Percentiles rank a stretch among this genome's conserved stretches.
These are phyloP conservation scores for Ephemerocybe angulata DNA, from an alignment of 768 basidiomycete species.

Conservation along the genomic window DNA sequence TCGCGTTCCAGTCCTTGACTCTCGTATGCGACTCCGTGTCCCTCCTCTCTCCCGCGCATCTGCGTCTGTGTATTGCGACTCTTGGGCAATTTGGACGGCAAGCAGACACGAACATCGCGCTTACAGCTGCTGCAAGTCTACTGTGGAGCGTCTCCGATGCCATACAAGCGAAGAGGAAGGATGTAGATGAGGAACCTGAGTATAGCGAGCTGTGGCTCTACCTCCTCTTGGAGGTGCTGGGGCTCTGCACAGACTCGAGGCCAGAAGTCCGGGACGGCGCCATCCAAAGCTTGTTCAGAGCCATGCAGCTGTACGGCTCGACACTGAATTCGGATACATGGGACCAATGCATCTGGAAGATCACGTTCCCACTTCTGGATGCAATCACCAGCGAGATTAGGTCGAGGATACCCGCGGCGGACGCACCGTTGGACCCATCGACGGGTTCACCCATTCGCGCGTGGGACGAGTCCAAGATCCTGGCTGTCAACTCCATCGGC, in stretches of 20 bases:
- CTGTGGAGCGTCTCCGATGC: constrained; percentile 97
- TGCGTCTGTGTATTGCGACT: constrained; percentile 85
- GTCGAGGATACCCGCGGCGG: constrained; percentile 14
- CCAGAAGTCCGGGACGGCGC: constrained; percentile 91
- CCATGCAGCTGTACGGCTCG: constrained; percentile 89
- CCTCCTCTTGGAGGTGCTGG: constrained; percentile 77
- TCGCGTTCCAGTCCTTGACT: constrained; percentile 91
- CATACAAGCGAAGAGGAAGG: constrained; percentile 79
- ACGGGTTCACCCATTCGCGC: too few relatives aligned
- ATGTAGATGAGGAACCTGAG: constrained; percentile 57
- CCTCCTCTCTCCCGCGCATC: constrained; percentile 71
- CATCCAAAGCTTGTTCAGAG: constrained; percentile 92
- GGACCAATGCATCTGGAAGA: constrained; percentile 88
- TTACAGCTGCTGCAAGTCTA: constrained; percentile 89
- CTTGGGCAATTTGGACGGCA: constrained; percentile 91
- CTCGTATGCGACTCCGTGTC: constrained; percentile 92
- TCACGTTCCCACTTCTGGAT: constrained; percentile 84
- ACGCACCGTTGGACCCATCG: constrained; percentile 8
- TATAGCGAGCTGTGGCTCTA: constrained; percentile 94
- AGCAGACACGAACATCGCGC: constrained; percentile 90
- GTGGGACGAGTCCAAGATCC: constrained; percentile 86
- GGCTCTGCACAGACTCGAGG: constrained; percentile 75
- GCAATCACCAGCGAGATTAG: constrained; percentile 58
- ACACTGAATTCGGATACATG: constrained; percentile 80
- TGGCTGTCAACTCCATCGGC: constrained; percentile 81